These are phyloP conservation scores for Nakaseomyces uthaithaninus DNA, from an alignment of 1,139 yeast species.

Conservation along the genomic window DNA sequence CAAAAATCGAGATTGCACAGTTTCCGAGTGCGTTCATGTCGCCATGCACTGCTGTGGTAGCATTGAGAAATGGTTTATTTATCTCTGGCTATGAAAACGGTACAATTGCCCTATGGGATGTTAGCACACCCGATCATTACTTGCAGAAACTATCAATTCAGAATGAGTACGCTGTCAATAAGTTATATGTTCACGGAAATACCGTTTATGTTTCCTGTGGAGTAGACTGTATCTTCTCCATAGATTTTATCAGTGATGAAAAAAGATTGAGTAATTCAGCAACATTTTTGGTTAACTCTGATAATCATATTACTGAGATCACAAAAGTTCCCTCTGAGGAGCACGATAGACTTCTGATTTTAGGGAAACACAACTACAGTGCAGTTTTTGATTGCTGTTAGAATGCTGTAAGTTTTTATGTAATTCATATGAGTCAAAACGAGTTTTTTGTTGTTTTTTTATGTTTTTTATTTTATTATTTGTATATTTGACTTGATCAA, in stretches of 20 bases:
- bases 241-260: conserved; percentile 10
- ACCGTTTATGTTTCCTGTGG: conserved; percentile 20
- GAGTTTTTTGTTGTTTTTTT: no score
- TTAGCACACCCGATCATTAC: conserved; percentile 16
- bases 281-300: conserved; percentile 20
- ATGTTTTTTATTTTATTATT: no score
- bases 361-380: conserved; percentile 22
- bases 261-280: conserved; percentile 10
- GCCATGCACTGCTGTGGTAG: conserved; percentile 16
- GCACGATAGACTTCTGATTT: conserved; percentile 13
- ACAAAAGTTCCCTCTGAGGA: conserved; percentile 8
- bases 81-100: conserved; percentile 45
- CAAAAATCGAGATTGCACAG: conserved; percentile 21
- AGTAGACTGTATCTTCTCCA: conserved; percentile 17
- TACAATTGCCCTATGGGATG: conserved; percentile 37
- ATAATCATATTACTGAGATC: conserved; percentile 17
- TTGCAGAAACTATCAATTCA: conserved; percentile 11
- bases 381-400: conserved; percentile 8
- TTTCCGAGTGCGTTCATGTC: conserved; percentile 19
- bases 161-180: conserved; percentile 16
- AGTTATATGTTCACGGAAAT: conserved; percentile 9
- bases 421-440: no score
- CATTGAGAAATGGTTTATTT: conserved; percentile 17
- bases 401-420: no score
- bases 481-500: no score